phyloP scores from a whole-genome alignment of 768 basidiomycete genomes.

The Lentinula sp. region DNA sequence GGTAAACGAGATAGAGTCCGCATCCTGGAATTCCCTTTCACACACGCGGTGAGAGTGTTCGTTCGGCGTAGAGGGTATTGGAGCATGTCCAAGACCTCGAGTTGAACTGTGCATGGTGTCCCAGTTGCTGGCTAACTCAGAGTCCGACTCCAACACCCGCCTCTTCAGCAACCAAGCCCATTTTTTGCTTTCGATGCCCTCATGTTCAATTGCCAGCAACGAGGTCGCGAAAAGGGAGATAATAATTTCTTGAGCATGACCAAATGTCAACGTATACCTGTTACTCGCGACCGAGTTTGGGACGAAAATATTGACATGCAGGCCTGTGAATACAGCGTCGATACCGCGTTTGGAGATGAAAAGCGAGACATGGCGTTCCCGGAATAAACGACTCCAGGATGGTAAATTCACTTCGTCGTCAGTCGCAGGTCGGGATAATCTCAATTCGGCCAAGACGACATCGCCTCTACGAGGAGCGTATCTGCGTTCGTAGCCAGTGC shows the following conservation, averaged over 20 bases:
- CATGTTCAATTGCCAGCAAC: conserved; percentile 15
- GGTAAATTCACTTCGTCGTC: background rate
- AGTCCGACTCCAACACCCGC: background rate
- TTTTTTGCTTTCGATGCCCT: conserved; percentile 13
- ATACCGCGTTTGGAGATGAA: conserved; percentile 15
- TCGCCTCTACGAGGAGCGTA: conserved; percentile 8
- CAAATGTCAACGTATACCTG: conserved; percentile 9
- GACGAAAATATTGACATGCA: conserved; percentile 10
- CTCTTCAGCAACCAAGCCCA: conserved; percentile 13
- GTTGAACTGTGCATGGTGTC: background rate
- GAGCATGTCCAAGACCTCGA: background rate
- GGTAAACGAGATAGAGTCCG: background rate
- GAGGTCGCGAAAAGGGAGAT: conserved; percentile 11
- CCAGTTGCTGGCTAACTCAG: background rate
- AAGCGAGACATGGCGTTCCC: conserved; percentile 14
- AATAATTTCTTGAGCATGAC: conserved; percentile 15
- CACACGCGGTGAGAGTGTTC: background rate
- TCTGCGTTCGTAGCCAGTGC: conserved; percentile 16
- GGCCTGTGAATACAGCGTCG: conserved; percentile 12
- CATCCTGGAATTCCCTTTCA: background rate
- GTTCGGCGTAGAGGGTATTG: background rate
- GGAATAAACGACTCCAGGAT: conserved; percentile 15
- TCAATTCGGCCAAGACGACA: conserved; percentile 17
- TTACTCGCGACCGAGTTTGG: background rate
- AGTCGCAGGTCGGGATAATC: conserved; percentile 10